These are phyloP conservation scores for Stromatinia cepivora DNA, from an alignment of 2,329 filamentous ascomycete species.

Conservation along the genomic window DNA sequence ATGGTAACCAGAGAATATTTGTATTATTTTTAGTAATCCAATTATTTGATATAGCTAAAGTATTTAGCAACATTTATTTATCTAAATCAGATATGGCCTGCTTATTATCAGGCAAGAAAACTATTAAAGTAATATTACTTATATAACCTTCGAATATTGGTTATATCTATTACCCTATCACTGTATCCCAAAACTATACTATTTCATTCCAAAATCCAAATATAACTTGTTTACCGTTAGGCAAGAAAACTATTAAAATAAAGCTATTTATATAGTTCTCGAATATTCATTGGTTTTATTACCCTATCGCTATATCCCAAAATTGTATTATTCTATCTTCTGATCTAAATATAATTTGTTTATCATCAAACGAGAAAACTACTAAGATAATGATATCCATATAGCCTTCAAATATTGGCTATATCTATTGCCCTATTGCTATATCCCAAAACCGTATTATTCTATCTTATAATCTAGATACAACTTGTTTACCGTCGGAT, in stretches of 20 bases:
- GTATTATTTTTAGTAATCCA: neutral
- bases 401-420: conserved; percentile 69
- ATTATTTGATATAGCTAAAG: conserved; percentile 3
- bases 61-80: conserved; percentile 16
- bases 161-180: conserved; percentile 55
- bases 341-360: conserved; percentile 19
- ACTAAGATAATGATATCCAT: conserved; percentile 4
- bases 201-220: neutral
- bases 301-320: conserved; percentile 50
- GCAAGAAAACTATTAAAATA: conserved; percentile 14
- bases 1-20: conserved; percentile 13
- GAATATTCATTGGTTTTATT: conserved; percentile 58
- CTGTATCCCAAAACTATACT: conserved; percentile 59
- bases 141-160: conserved; percentile 69
- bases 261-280: conserved; percentile 59
- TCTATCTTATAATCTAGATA: too few species aligned
- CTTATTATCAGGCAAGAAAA: conserved; percentile 25
- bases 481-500: too few species aligned
- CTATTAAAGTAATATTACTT: conserved; percentile 8
- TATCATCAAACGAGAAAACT: conserved; percentile 24
- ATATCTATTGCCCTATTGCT: conserved; percentile 55
- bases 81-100: conserved; percentile 22
- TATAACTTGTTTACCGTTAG: too few species aligned
- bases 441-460: too few species aligned
- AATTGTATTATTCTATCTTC: conserved; percentile 56